These are phyloP conservation scores for Fistulifera solaris DNA, from an alignment of 108 stramenopile species.

Conservation along the genomic window DNA sequence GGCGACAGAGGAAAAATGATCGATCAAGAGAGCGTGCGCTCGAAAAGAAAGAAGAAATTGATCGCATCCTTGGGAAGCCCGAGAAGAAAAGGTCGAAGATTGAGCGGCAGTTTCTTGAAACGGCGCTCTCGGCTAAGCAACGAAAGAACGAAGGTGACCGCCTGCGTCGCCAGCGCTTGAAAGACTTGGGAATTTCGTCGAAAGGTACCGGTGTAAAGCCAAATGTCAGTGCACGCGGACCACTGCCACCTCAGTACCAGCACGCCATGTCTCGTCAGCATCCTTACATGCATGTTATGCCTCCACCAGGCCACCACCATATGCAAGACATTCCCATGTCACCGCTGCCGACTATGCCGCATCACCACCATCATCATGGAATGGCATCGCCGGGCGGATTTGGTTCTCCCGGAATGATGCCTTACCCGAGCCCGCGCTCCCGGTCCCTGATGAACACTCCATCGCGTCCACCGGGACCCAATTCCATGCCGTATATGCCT, in stretches of 20 bases:
- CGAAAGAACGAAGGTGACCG: conserved; percentile 82
- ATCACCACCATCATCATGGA: conserved; percentile 24
- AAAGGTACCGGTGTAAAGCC: conserved; percentile 38
- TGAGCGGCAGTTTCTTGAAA: conserved; percentile 48
- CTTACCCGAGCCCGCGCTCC: conserved; percentile 19
- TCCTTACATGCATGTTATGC: conserved; percentile 12
- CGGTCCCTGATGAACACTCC: conserved; percentile 17
- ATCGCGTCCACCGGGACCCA: conserved; percentile 7
- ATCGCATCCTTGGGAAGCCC: conserved; percentile 49
- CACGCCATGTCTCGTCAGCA: conserved; percentile 4
- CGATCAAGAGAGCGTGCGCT: conserved; percentile 59
- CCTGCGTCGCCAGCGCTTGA: conserved; percentile 56
- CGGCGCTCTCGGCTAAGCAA: conserved; percentile 46
- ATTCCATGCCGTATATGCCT: conserved; percentile 29
- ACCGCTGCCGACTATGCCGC: conserved; percentile 33
- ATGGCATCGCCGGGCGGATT: conserved; percentile 27
- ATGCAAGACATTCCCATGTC: conserved; percentile 48
- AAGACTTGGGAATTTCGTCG: conserved; percentile 42
- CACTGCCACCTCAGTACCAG: conserved; percentile 18
- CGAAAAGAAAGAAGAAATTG: conserved; percentile 68
- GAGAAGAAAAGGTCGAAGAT: conserved; percentile 61
- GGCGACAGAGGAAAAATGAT: conserved; percentile 59
- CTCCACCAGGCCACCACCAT: conserved; percentile 13
- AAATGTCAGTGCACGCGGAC: conserved; percentile 20
- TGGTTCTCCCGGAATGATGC: conserved; percentile 34